A percentile compares a stretch with the other conserved stretches of the same genome.
Evolutionary conservation across 805 yeast species (phyloP).

Genomic region (Candida broadrunensis): DNA sequence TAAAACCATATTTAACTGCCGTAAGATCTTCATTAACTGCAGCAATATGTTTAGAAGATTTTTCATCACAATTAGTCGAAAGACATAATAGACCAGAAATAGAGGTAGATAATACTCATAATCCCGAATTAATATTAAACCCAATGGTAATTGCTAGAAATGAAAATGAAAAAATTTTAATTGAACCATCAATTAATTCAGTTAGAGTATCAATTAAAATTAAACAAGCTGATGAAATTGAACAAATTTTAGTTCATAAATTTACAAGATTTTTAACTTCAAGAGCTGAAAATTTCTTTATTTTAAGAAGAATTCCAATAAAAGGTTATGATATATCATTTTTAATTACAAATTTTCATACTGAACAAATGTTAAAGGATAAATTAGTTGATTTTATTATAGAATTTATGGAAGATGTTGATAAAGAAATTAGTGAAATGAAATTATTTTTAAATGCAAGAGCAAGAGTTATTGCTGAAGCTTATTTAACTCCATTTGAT

Average conservation of each 20-base stretch:
- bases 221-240: conserved; percentile 97
- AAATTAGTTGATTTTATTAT: conserved; percentile 95
- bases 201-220: conserved; percentile 88
- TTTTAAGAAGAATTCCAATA: conserved; percentile 87
- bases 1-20: conserved; percentile 90
- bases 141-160: conserved; percentile 90
- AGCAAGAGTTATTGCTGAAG: conserved; percentile 97
- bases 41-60: conserved; percentile 87
- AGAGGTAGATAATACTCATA: conserved; percentile 68
- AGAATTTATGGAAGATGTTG: conserved; percentile 99
- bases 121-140: conserved; percentile 81
- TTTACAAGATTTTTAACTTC: conserved; percentile 91
- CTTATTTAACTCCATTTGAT: conserved; percentile 87
- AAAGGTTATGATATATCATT: conserved; percentile 92
- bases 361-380: conserved; percentile 92
- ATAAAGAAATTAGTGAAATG: conserved; percentile 98
- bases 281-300: conserved; percentile 92
- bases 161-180: conserved; percentile 87
- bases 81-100: conserved; percentile 97
- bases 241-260: conserved; percentile 88
- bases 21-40: conserved; percentile 93
- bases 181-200: conserved; percentile 92
- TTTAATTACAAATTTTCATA: conserved; percentile 88
- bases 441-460: conserved; percentile 94
- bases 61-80: conserved; percentile 92